These are phyloP conservation scores for Colletotrichum cereale DNA, from an alignment of 2,329 filamentous ascomycete genomes.

Conservation along the genomic window DNA sequence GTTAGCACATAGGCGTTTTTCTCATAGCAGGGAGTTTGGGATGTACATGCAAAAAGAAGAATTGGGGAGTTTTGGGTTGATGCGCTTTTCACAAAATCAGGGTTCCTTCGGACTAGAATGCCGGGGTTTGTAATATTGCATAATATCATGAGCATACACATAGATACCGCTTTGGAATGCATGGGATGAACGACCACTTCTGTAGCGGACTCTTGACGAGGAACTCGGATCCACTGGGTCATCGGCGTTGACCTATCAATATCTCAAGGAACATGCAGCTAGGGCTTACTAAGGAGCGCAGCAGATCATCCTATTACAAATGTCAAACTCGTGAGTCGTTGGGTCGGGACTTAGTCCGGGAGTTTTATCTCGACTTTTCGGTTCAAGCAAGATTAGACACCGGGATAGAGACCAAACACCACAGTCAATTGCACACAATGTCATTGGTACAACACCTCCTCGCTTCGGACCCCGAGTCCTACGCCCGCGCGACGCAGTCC, in stretches of 20 bases:
- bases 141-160: conserved; percentile 20
- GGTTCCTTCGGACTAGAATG: not conserved
- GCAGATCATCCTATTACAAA: conserved; percentile 4
- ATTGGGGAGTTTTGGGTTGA: not conserved
- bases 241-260: conserved; percentile 20
- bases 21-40: conserved; percentile 18
- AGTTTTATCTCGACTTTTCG: not conserved
- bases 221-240: not conserved
- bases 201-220: not conserved
- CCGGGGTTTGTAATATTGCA: conserved; percentile 2
- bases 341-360: not conserved
- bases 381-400: not conserved
- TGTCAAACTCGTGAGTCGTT: not conserved
- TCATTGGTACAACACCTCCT: conserved; percentile 69
- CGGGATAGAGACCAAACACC: not conserved
- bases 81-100: not conserved
- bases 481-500: conserved; percentile 71
- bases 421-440: not conserved
- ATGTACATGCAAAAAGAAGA: not conserved
- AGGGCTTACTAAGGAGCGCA: conserved; percentile 28
- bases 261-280: conserved; percentile 14
- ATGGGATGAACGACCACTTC: conserved; percentile 4
- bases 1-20: conserved; percentile 7
- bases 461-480: conserved; percentile 58
- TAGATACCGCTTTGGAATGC: conserved; percentile 19